These are phyloP conservation scores for Rubus idaeus DNA, from an alignment of 306 rosid species.

Conservation along the genomic window DNA sequence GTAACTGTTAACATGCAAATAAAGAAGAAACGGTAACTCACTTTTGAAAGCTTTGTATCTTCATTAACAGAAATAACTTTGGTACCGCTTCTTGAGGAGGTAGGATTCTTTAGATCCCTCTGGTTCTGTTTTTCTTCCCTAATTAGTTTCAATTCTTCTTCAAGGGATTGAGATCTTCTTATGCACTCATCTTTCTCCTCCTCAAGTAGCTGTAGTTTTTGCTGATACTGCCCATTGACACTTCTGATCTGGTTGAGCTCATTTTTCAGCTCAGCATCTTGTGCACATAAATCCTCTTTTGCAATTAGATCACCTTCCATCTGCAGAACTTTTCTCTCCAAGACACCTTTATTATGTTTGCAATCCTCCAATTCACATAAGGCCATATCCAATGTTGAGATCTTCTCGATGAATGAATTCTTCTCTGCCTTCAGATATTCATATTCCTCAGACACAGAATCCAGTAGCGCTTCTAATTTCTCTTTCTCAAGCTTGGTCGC, in stretches of 20 bases:
- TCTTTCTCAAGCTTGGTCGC: slow-evolving; percentile 31
- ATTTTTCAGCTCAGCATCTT: slow-evolving; percentile 21
- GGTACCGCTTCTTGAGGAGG: slow-evolving; percentile 27
- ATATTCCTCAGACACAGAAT: slow-evolving; percentile 28
- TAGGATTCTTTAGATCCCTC: slow-evolving; percentile 32
- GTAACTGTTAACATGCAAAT: slow-evolving; percentile 26
- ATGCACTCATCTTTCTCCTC: slow-evolving; percentile 37
- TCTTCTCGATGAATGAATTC: slow-evolving; percentile 25
- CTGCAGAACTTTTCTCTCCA: slow-evolving; percentile 34
- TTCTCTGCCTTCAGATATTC: slow-evolving; percentile 38
- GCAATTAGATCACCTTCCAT: slow-evolving; percentile 25
- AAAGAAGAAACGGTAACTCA: slow-evolving; percentile 37
- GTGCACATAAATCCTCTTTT: slow-evolving; percentile 21
- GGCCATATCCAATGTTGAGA: slow-evolving; percentile 23
- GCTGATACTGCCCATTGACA: slow-evolving; percentile 29
- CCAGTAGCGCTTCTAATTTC: slow-evolving; percentile 20
- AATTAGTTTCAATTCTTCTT: slow-evolving; percentile 33
- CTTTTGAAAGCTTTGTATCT: slow-evolving; percentile 57
- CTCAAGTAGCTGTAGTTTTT: slow-evolving; percentile 35
- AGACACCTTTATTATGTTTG: slow-evolving; percentile 22
- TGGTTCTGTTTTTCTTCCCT: slow-evolving; percentile 37
- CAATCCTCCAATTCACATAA: slow-evolving; percentile 38
- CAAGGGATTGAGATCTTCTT: slow-evolving; percentile 33
- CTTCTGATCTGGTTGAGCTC: slow-evolving; percentile 32
- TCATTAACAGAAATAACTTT: slow-evolving; percentile 47